Conservation (phyloP, 257 asterid species). For the Schizonepeta tenuifolia region DNA sequence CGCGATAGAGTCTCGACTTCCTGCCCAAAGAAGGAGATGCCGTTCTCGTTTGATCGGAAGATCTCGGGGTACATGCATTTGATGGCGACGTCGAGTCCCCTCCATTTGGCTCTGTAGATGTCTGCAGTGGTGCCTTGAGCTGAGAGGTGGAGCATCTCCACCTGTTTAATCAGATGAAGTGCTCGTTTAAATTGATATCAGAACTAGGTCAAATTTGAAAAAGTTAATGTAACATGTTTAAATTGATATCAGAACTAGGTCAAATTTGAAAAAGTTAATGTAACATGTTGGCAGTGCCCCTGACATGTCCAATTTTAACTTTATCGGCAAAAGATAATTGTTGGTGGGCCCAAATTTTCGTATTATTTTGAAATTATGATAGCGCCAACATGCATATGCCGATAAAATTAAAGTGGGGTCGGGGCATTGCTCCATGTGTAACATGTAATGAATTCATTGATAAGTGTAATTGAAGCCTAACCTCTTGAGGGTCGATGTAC, state of each 20-base stretch:
- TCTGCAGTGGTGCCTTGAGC: constrained; percentile 79
- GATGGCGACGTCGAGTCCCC: constrained; percentile 69
- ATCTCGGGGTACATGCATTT: constrained; percentile 73
- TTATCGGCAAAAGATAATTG: no score
- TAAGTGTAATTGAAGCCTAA: constrained; percentile 16
- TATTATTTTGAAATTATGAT: no score
- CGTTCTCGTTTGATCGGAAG: constrained; percentile 64
- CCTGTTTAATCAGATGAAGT: constrained; percentile 30
- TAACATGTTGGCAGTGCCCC: no score
- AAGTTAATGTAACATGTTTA: background rate
- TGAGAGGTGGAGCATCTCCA: constrained; percentile 56
- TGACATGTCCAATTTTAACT: no score
- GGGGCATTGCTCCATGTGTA: no score
- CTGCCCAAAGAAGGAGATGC: constrained; percentile 64
- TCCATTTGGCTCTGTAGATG: constrained; percentile 67
- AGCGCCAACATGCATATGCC: no score
- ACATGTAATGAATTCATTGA: no score
- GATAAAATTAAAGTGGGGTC: no score
- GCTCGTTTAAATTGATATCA: background rate
- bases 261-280: background rate
- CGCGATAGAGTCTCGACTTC: constrained; percentile 67
- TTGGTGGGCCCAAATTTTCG: no score
- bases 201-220: background rate
- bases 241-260: background rate
- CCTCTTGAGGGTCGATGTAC: constrained; percentile 78